Percentiles rank a stretch among this genome's conserved stretches.
These are phyloP conservation scores for Talaromyces pinophilus DNA, from an alignment of 2,329 filamentous ascomycete species.

Conservation along the genomic window DNA sequence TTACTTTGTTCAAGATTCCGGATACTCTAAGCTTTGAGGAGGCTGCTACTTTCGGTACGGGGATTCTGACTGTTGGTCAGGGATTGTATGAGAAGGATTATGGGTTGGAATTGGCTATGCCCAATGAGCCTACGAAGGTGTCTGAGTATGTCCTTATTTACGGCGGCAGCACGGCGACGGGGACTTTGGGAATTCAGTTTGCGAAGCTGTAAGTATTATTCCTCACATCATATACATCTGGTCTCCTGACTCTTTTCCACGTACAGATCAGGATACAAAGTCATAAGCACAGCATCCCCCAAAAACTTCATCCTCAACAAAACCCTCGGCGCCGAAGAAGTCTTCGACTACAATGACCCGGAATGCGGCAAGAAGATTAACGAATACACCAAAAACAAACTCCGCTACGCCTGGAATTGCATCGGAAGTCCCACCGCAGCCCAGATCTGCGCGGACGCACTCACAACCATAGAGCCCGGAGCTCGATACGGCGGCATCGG, in stretches of 20 bases:
- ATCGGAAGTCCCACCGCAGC: slow-evolving; percentile 7
- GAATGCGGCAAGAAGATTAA: slow-evolving; percentile 41
- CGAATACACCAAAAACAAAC: slow-evolving; percentile 23
- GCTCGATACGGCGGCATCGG: slow-evolving; percentile 20
- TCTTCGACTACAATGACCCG: slow-evolving; percentile 46
- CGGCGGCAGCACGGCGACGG: slow-evolving; percentile 46
- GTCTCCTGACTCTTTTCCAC: neutral
- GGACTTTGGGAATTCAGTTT: slow-evolving; percentile 43
- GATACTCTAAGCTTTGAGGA: slow-evolving; percentile 54
- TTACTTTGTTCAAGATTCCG: slow-evolving; percentile 46
- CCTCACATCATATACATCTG: too few species aligned
- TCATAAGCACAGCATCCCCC: slow-evolving; percentile 41
- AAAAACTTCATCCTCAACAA: slow-evolving; percentile 37
- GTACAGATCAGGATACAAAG: slow-evolving; percentile 34
- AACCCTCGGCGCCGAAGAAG: slow-evolving; percentile 37
- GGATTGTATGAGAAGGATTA: slow-evolving; percentile 36
- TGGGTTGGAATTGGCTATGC: slow-evolving; percentile 31
- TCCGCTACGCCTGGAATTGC: slow-evolving; percentile 20
- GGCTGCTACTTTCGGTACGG: slow-evolving; percentile 55
- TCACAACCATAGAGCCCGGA: slow-evolving; percentile 18
- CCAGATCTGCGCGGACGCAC: slow-evolving; percentile 20
- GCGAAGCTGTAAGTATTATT: slow-evolving; percentile 32
- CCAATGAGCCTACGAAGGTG: slow-evolving; percentile 42
- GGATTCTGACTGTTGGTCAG: slow-evolving; percentile 55
- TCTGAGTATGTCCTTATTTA: slow-evolving; percentile 49